Base-by-base conservation (phyloP, 2,329 filamentous ascomycete genomes). In the Apiospora hydei region DNA sequence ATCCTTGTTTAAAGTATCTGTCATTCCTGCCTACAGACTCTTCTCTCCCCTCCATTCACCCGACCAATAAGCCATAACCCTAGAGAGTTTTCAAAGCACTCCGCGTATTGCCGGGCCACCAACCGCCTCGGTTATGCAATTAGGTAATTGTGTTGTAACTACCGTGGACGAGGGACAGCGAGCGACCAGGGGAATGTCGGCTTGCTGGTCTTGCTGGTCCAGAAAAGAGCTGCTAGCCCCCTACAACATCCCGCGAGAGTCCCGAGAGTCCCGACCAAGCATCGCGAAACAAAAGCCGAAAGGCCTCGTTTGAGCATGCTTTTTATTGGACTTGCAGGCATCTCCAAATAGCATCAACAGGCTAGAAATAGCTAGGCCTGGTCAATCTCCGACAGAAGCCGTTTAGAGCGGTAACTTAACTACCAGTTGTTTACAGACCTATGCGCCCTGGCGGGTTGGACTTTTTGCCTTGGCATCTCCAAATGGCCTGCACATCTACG, bases 401-500 rank as follows among this genome's bases (percentile, higher is more conserved):
- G 57, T 64, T 64, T 64, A 64, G 57, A 64, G 57, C 57, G 57
- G 18, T 41, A 41, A 41, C 57, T 41, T 18, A 34, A 64, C 57
- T 41, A 21, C 57, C 57, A 64, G 57, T 64, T 41, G 57, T 64
- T 64, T 41, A 38, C 30, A 34, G 21, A 30, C 34, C 34, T 38
- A 64, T 64, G 57, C 57, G 21, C 57, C 57, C 30, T 13, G 34
- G 38, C 57, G 18, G 34, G 57, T 64, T 64, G 57, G 57, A 64
- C 21, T 64, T 64, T 64, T 64, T 38, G 57, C 57, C 57, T 64
- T 64, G 57, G 57, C 57, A 64, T 64, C 34, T 64, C 57, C 57
- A 64, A 64, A 41, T 41, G 18, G 18, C 41, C 57, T 64, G 57
- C 57, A 64, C 57, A 64, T 41, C 57, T 34, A 64, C 30, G 34